phyloP scores from a whole-genome alignment of 2,329 filamentous ascomycete genomes.

The Nigrospora osmanthi region DNA sequence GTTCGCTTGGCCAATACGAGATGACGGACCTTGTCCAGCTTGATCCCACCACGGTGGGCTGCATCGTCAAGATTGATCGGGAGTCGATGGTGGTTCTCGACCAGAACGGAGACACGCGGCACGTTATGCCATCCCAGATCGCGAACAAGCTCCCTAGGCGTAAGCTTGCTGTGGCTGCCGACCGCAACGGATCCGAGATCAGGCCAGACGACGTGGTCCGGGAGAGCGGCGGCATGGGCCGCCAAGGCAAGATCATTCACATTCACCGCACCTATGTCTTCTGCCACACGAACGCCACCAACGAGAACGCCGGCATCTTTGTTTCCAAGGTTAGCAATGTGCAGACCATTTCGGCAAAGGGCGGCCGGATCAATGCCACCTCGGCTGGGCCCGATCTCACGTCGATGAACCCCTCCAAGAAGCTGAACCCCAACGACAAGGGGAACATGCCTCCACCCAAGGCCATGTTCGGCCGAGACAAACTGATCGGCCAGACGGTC shows the following conservation, averaged over 20 bases:
- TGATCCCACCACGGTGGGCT: conserved; percentile 85
- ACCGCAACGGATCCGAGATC: conserved; percentile 90
- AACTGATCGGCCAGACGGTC: conserved; percentile 83
- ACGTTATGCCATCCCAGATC: conserved; percentile 84
- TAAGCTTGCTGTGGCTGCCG: conserved; percentile 80
- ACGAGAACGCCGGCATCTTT: conserved; percentile 84
- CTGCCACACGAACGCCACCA: conserved; percentile 73
- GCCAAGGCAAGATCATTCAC: conserved; percentile 84
- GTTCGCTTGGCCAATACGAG: conserved; percentile 78
- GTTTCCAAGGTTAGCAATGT: conserved; percentile 82
- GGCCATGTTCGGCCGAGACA: conserved; percentile 68
- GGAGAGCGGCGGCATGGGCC: conserved; percentile 77
- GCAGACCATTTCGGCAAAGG: conserved; percentile 88
- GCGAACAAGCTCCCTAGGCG: conserved; percentile 80
- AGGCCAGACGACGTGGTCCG: conserved; percentile 86
- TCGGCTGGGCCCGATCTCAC: conserved; percentile 67
- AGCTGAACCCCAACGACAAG: conserved; percentile 55
- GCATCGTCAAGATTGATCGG: conserved; percentile 89
- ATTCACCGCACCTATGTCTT: conserved; percentile 92
- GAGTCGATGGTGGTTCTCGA: conserved; percentile 87
- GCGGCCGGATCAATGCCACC: conserved; percentile 62
- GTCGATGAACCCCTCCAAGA: conserved; percentile 87
- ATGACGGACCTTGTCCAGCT: conserved; percentile 92
- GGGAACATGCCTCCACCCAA: conserved; percentile 61
- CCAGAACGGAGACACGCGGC: conserved; percentile 76